Evolutionary conservation across 352 stramenopile genomes (phyloP).

Genomic region (Globisporangium irregulare): DNA sequence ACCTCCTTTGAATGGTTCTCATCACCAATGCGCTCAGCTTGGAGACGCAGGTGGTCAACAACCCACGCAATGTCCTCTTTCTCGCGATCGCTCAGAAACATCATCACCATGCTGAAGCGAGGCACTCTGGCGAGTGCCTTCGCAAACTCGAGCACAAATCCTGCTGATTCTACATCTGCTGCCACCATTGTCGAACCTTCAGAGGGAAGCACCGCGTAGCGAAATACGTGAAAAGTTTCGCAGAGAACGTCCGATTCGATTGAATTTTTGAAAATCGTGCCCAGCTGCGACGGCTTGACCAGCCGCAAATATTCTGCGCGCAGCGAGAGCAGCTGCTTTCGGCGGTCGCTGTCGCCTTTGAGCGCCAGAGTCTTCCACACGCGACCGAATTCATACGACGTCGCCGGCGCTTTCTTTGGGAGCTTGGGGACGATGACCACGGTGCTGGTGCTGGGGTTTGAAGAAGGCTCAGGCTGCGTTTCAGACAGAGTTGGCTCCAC

Average conservation of each 20-base stretch:
- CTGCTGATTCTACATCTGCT: background rate
- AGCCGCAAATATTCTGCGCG: constrained; percentile 49
- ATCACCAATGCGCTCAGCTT: constrained; percentile 9
- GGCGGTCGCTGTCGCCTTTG: constrained; percentile 33
- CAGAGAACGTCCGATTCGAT: constrained; percentile 78
- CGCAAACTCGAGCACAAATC: constrained; percentile 39
- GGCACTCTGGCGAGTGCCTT: constrained; percentile 43
- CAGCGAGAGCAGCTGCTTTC: constrained; percentile 29
- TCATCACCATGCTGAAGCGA: constrained; percentile 75
- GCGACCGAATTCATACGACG: constrained; percentile 76
- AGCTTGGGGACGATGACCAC: constrained; percentile 39
- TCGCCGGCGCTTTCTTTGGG: constrained; percentile 58
- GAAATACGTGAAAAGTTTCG: constrained; percentile 58
- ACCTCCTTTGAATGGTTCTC: constrained; percentile 16
- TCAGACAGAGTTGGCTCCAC: background rate
- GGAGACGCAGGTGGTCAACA: constrained; percentile 23
- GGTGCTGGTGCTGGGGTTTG: background rate
- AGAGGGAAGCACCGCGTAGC: constrained; percentile 19
- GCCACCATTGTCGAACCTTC: background rate
- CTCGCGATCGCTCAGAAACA: constrained; percentile 70
- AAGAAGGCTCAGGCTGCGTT: background rate
- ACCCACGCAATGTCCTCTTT: constrained; percentile 60
- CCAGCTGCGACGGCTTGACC: constrained; percentile 32
- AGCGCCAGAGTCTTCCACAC: constrained; percentile 73
- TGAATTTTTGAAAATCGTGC: constrained; percentile 61